Percentiles rank a stretch among this genome's conserved stretches.
Conservation (phyloP, 1,284 basidiomycete genomes). For the Takashimella tepidaria region DNA sequence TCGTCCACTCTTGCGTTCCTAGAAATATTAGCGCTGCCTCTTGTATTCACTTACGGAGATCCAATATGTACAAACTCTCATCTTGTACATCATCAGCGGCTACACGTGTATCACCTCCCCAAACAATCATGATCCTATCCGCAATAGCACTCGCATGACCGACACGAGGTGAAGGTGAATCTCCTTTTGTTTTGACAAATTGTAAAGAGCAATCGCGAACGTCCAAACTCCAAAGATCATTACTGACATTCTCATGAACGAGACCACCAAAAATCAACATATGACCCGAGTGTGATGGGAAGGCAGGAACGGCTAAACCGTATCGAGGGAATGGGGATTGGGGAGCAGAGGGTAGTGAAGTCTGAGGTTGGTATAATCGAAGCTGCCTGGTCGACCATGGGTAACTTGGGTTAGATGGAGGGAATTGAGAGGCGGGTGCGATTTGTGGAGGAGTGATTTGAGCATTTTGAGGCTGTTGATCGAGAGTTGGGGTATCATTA, state of each 20-base stretch:
- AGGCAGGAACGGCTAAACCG: constrained; percentile 89
- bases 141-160: constrained; percentile 95
- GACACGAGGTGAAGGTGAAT: constrained; percentile 82
- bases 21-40: constrained; percentile 7
- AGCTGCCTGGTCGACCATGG: constrained; percentile 24
- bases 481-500: neutral
- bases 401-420: constrained; percentile 11
- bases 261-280: constrained; percentile 96
- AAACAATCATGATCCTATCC: constrained; percentile 91
- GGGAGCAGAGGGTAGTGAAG: constrained; percentile 25
- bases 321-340: constrained; percentile 86
- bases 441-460: neutral
- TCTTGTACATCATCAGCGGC: constrained; percentile 77
- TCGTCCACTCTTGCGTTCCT: constrained; percentile 93
- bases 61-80: constrained; percentile 90
- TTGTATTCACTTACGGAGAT: constrained; percentile 65
- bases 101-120: constrained; percentile 92
- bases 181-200: constrained; percentile 80
- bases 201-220: constrained; percentile 71
- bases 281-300: constrained; percentile 73
- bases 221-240: constrained; percentile 89
- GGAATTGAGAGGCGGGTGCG: neutral
- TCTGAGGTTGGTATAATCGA: constrained; percentile 14
- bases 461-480: too few relatives aligned
- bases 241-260: constrained; percentile 82